Evolutionary conservation across 345 rosid species (phyloP).

Genomic region (Gossypium sturtianum): DNA sequence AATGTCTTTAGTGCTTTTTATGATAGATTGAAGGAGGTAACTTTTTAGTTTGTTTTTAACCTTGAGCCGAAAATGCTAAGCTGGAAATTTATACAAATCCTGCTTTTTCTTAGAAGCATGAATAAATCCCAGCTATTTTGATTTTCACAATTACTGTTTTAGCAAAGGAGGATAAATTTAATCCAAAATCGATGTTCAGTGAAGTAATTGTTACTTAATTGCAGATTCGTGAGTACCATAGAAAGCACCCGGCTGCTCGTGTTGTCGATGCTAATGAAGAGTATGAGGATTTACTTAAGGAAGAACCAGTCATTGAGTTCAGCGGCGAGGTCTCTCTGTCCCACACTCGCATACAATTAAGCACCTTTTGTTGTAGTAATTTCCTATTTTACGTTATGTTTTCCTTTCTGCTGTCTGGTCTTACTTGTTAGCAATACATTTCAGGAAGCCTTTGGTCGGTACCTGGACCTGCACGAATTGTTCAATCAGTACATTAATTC

Average conservation of each 20-base stretch:
- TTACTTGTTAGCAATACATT: constrained; percentile 2
- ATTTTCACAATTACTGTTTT: background rate
- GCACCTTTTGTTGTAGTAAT: background rate
- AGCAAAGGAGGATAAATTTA: background rate
- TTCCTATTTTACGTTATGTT: background rate
- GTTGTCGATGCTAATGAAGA: constrained; percentile 71
- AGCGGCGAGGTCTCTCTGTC: constrained; percentile 70
- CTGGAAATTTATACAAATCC: background rate
- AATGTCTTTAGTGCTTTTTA: constrained; percentile 81
- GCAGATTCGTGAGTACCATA: constrained; percentile 89
- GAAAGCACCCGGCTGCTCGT: constrained; percentile 77
- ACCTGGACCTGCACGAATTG: constrained; percentile 86
- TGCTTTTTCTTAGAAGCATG: background rate
- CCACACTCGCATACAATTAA: background rate
- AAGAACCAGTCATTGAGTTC: constrained; percentile 75
- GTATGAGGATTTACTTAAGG: constrained; percentile 65
- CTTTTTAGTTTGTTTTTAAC: background rate
- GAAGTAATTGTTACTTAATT: background rate
- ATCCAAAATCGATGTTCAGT: background rate
- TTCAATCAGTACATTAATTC: constrained; percentile 75
- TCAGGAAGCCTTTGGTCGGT: constrained; percentile 86
- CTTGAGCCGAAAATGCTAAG: background rate
- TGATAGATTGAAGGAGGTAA: constrained; percentile 91
- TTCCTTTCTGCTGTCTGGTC: background rate
- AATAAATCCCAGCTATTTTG: background rate